phyloP scores from a whole-genome alignment of 306 rosid species.

The Gynostemma pentaphyllum region DNA sequence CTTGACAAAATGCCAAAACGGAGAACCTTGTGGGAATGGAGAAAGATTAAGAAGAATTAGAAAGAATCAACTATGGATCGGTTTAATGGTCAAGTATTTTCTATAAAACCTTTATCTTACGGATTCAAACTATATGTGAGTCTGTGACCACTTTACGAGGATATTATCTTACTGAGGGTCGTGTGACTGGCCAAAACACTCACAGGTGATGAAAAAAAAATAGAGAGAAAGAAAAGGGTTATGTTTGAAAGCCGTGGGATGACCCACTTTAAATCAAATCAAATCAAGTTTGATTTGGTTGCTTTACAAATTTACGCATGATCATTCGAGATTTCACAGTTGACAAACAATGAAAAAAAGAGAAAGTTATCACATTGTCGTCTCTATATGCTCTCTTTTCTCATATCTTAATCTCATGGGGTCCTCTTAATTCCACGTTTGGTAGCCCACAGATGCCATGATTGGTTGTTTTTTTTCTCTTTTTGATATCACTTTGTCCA shows the following conservation, averaged over 20 bases:
- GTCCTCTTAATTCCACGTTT: neutral
- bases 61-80: neutral
- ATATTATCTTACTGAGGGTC: too few species aligned
- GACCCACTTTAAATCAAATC: slow-evolving; percentile 36
- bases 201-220: too few species aligned
- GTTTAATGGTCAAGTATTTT: too few species aligned
- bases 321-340: neutral
- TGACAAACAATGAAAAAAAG: slow-evolving; percentile 8
- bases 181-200: too few species aligned
- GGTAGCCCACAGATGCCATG: neutral
- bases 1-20: neutral
- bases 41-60: neutral
- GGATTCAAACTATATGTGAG: too few species aligned
- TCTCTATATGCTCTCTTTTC: neutral
- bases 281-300: too few species aligned
- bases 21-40: neutral
- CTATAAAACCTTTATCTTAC: too few species aligned
- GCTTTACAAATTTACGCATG: neutral
- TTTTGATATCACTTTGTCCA: neutral
- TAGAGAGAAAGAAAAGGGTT: neutral
- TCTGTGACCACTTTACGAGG: too few species aligned
- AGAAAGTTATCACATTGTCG: neutral
- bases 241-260: neutral
- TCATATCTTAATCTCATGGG: neutral
- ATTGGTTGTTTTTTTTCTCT: neutral